Conservation (phyloP, 768 basidiomycete species). For the Cantharellus anzutake region DNA sequence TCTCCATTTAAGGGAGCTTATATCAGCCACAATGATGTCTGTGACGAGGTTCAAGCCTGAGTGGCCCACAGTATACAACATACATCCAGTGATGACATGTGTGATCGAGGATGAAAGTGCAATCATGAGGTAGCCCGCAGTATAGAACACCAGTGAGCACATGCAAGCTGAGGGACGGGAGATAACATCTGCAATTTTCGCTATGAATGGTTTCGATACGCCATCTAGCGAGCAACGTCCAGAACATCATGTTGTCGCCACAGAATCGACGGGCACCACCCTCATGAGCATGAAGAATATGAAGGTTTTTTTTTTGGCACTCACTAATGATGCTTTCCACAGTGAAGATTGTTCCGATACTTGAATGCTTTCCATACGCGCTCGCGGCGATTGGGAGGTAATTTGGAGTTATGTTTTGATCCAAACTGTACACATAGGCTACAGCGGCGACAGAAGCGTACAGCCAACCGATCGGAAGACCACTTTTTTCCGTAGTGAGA, state of each 20-base stretch:
- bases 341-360: constrained; percentile 35
- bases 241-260: constrained; percentile 2
- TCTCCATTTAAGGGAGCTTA: constrained; percentile 38
- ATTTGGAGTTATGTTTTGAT: constrained; percentile 45
- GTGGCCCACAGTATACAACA: constrained; percentile 34
- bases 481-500: not conserved
- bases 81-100: constrained; percentile 32
- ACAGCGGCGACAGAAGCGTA: constrained; percentile 35
- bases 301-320: constrained; percentile 12
- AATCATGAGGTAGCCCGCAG: constrained; percentile 35
- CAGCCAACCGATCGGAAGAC: not conserved
- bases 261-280: not conserved
- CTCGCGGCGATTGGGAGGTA: constrained; percentile 43
- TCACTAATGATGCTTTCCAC: constrained; percentile 36
- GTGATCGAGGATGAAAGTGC: constrained; percentile 29
- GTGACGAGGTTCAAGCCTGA: constrained; percentile 37
- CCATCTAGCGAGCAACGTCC: constrained; percentile 18
- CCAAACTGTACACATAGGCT: constrained; percentile 61
- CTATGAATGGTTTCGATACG: constrained; percentile 47
- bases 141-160: constrained; percentile 5
- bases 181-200: constrained; percentile 51
- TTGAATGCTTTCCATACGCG: constrained; percentile 31
- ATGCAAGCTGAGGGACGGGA: constrained; percentile 48
- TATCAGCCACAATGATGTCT: constrained; percentile 44
- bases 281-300: constrained; percentile 1